These are phyloP conservation scores for Tripterygium wilfordii DNA, from an alignment of 177 flowering plant genomes.

Conservation along the genomic window DNA sequence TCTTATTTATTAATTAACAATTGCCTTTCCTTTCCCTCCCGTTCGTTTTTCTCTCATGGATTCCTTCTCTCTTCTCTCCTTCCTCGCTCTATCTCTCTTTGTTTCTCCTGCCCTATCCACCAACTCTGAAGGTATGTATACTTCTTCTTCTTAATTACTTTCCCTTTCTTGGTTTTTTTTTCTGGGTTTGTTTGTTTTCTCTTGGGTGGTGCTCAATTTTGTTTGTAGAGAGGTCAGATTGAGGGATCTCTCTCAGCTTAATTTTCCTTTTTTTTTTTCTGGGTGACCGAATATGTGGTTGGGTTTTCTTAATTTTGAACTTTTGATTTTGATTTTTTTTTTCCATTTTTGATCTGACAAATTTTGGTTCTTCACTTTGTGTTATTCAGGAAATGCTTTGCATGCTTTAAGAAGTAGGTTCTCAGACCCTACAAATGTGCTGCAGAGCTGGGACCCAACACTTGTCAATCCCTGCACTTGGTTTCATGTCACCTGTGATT, in stretches of 20 bases:
- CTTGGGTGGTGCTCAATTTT: not conserved
- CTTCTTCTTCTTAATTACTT: no score
- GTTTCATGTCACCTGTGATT: constrained; percentile 87
- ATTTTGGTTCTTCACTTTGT: constrained; percentile 2
- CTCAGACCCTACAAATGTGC: constrained; percentile 63
- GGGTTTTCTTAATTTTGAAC: not conserved
- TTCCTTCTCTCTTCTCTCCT: constrained; percentile 9
- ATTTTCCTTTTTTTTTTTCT: not conserved
- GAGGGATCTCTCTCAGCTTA: not conserved
- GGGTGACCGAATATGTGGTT: not conserved
- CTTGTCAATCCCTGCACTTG: constrained; percentile 92
- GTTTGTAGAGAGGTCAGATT: no score
- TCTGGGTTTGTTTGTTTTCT: not conserved
- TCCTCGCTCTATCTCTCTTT: constrained; percentile 15
- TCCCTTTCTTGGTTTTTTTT: not conserved
- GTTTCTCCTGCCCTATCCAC: constrained; percentile 31
- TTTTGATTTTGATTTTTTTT: not conserved
- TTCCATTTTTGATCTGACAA: not conserved
- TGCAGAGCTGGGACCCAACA: constrained; percentile 93
- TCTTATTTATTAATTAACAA: not conserved
- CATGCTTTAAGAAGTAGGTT: constrained; percentile 55
- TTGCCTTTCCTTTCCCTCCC: constrained; percentile 3
- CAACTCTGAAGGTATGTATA: constrained; percentile 47
- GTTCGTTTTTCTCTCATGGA: constrained; percentile 11
- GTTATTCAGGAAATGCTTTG: constrained; percentile 61